Percentiles rank a stretch among this genome's conserved stretches.
phyloP scores from a whole-genome alignment of 2,329 filamentous ascomycete species.

The Hymenotorrendiella dingleyae region DNA sequence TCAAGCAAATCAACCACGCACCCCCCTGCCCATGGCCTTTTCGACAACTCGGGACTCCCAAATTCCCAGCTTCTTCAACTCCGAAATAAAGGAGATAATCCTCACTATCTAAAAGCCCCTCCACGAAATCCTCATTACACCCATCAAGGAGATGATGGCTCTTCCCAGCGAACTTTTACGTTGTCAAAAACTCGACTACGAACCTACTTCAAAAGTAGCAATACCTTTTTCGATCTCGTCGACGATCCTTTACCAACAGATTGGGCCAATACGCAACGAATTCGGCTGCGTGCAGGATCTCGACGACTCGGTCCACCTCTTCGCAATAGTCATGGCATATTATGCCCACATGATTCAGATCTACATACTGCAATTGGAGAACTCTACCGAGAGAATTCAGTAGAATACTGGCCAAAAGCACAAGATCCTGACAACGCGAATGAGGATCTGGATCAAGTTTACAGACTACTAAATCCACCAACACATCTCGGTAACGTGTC shows the following conservation, averaged over 20 bases:
- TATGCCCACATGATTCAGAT: slow-evolving; percentile 12
- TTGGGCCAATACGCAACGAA: slow-evolving; percentile 30
- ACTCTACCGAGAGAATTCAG: slow-evolving; percentile 19
- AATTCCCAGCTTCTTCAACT: slow-evolving; percentile 23
- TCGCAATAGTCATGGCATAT: slow-evolving; percentile 11
- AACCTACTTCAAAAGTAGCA: slow-evolving; percentile 47
- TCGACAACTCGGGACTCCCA: slow-evolving; percentile 12
- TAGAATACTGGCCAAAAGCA: slow-evolving; percentile 33
- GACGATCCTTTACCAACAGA: slow-evolving; percentile 40
- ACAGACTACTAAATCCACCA: slow-evolving; percentile 37
- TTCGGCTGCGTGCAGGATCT: slow-evolving; percentile 46
- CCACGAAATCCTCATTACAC: slow-evolving; percentile 37
- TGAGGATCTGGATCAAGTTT: slow-evolving; percentile 32
- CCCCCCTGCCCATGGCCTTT: slow-evolving; percentile 8
- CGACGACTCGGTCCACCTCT: slow-evolving; percentile 34
- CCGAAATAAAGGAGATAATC: slow-evolving; percentile 28
- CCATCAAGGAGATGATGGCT: slow-evolving; percentile 44
- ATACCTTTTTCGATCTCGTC: slow-evolving; percentile 55
- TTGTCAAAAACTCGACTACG: slow-evolving; percentile 49
- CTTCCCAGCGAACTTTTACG: slow-evolving; percentile 38
- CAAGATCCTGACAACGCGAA: slow-evolving; percentile 13
- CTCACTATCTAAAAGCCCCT: slow-evolving; percentile 33
- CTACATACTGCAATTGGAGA: slow-evolving; percentile 19
- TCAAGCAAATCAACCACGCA: slow-evolving; percentile 6
- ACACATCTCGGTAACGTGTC: slow-evolving; percentile 32